These are phyloP conservation scores for Stromatinia cepivora DNA, from an alignment of 2,329 filamentous ascomycete species.

Conservation along the genomic window DNA sequence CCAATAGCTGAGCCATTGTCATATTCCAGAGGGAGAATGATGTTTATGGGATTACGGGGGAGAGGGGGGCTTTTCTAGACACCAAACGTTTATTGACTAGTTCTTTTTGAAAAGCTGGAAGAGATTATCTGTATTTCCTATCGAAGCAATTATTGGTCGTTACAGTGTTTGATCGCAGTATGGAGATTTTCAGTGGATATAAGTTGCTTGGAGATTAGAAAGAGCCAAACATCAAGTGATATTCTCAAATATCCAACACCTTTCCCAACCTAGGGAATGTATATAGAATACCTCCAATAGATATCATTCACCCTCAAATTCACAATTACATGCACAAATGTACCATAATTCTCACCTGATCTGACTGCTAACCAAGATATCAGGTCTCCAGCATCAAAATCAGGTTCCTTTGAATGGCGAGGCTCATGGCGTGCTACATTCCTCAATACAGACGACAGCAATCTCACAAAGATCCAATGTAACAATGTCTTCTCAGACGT, in stretches of 20 bases:
- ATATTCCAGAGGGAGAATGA: background rate
- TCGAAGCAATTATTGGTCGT: background rate
- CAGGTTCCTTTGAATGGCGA: conserved; percentile 57
- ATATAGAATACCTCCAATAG: conserved; percentile 6
- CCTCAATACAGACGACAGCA: conserved; percentile 56
- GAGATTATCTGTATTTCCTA: background rate
- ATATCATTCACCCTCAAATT: background rate
- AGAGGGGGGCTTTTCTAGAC: background rate
- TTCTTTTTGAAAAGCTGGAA: background rate
- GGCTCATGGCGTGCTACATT: conserved; percentile 84
- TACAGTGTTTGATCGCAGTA: background rate
- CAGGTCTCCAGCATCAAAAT: conserved; percentile 37
- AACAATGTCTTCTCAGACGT: conserved; percentile 84
- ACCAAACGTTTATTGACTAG: background rate
- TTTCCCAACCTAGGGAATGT: background rate
- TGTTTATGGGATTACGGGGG: background rate
- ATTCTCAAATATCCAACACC: background rate
- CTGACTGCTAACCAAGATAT: conserved; percentile 25
- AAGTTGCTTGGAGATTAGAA: background rate
- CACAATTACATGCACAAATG: background rate
- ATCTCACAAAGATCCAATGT: conserved; percentile 66
- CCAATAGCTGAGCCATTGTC: background rate
- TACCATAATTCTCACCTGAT: background rate
- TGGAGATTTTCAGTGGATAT: background rate
- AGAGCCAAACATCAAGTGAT: conserved; percentile 3